Evolutionary conservation across 768 basidiomycete species (phyloP).

Genomic region (Stropharia rugosoannulata): DNA sequence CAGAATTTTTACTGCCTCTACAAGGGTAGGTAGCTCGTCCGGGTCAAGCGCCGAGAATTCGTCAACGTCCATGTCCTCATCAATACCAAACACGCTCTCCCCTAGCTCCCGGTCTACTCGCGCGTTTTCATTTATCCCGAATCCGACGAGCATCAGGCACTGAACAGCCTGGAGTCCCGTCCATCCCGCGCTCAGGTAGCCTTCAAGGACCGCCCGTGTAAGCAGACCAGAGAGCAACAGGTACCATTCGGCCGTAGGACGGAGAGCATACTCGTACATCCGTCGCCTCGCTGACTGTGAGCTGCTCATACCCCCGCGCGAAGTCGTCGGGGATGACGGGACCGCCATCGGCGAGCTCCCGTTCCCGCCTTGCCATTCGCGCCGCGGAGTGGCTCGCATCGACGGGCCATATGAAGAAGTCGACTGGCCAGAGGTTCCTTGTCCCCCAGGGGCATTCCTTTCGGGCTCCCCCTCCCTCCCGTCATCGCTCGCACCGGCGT

Average conservation of each 20-base stretch:
- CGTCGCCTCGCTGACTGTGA: conserved; percentile 16
- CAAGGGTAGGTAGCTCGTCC: conserved; percentile 69
- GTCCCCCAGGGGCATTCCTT: neutral
- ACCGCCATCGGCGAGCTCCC: conserved; percentile 8
- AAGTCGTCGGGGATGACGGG: conserved; percentile 12
- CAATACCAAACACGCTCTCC: neutral
- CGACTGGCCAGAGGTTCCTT: neutral
- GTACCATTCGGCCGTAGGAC: conserved; percentile 81
- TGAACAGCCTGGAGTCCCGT: conserved; percentile 67
- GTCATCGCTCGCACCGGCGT: conserved; percentile 28
- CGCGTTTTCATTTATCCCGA: conserved; percentile 39
- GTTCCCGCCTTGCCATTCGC: conserved; percentile 4
- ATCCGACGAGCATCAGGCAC: conserved; percentile 70
- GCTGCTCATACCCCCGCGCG: neutral
- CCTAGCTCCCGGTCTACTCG: conserved; percentile 15
- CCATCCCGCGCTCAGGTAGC: conserved; percentile 84
- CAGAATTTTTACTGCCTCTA: conserved; percentile 64
- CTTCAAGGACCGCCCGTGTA: conserved; percentile 83
- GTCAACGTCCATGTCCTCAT: conserved; percentile 29
- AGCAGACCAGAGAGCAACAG: conserved; percentile 72
- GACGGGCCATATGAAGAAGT: neutral
- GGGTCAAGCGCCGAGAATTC: conserved; percentile 66
- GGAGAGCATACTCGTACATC: conserved; percentile 49
- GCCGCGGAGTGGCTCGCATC: neutral
- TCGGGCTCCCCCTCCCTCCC: conserved; percentile 16